Conservation (phyloP, 2,329 filamentous ascomycete species). For the Nannizziopsis arthrosporioides region DNA sequence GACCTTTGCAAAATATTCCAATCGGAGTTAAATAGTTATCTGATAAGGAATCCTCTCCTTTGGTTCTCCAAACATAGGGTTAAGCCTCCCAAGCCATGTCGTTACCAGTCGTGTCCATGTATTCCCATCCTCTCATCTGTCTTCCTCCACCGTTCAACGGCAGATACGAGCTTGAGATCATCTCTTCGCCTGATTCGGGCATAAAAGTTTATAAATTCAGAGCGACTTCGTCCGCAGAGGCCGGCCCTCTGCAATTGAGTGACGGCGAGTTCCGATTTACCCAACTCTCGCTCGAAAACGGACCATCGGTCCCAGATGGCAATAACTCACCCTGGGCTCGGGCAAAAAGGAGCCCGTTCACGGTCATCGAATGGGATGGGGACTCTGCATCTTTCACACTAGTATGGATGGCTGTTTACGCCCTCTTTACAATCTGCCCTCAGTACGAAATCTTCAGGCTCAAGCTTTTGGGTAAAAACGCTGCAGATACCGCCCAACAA, state of each 20-base stretch:
- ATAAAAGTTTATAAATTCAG: slow-evolving; percentile 14
- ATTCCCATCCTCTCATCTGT: slow-evolving; percentile 14
- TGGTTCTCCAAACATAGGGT: no score
- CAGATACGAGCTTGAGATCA: slow-evolving; percentile 16
- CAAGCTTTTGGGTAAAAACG: slow-evolving; percentile 22
- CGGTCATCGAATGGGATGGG: slow-evolving; percentile 26
- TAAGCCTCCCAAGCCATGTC: slow-evolving; percentile 4
- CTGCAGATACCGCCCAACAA: slow-evolving; percentile 21
- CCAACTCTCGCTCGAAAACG: slow-evolving; percentile 19
- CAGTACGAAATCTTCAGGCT: slow-evolving; percentile 28
- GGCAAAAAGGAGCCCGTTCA: slow-evolving; percentile 23
- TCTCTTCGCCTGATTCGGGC: slow-evolving; percentile 4
- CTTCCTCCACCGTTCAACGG: slow-evolving; percentile 18
- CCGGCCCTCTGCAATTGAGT: background rate
- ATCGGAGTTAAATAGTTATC: no score
- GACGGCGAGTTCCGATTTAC: slow-evolving; percentile 19
- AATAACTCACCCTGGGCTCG: slow-evolving; percentile 34
- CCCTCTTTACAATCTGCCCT: slow-evolving; percentile 25
- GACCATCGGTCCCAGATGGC: slow-evolving; percentile 17
- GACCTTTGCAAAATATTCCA: no score
- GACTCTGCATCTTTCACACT: slow-evolving; percentile 25
- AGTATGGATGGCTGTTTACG: slow-evolving; percentile 32
- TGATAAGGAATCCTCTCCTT: no score
- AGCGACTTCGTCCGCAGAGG: slow-evolving; percentile 22
- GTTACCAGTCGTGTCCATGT: background rate